Evolutionary conservation across 2,329 filamentous ascomycete species (phyloP), one percentile per base, ranked within the genome.

Genomic region (Pseudogymnoascus sp.): DNA sequence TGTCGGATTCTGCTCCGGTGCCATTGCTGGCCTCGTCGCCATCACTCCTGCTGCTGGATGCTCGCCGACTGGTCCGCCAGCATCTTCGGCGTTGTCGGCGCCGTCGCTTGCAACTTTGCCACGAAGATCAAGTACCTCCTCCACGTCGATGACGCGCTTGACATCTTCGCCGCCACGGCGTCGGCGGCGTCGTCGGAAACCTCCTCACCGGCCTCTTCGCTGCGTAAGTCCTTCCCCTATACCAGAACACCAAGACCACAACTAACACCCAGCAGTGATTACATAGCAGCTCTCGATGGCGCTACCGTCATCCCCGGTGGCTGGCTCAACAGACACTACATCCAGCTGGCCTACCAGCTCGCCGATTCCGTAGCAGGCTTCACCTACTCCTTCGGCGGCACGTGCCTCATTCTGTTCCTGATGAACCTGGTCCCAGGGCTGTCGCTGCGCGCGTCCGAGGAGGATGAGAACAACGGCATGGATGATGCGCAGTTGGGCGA

Each of bases 401-500:
- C 90, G 33, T 90, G 86, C 73, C 72, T 92, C 63, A 95, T 96
- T 71, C 83, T 95, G 8, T 89, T 91, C 74, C 69, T 93, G 67
- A 87, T 93, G 77, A 92, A 92, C 74, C 80, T 91, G 67, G 81
- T 95, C 25, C 90, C 91, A 0, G 88, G 88, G 11, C 79, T 96
- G 40, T 84, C 84, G 63, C 85, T 96, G 49, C 89, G 91, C 59
- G 88, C 87, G 0, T 81, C 79, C 12, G 88, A 91, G 68, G 88
- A 95, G 66, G 88, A 90, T 38, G 91, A 96, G 75, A 86, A 92
- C 60, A 79, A 91, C 43, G 91, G 91, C 67, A 92, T 96, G 64
- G 91, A 96, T 70, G 92, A 96, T 70, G 87, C 89, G 23, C 91
- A 96, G 76, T 90, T 96, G 71, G 92, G 92, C 73, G 92, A 96